A percentile compares a stretch with the other conserved stretches of the same genome.
Evolutionary conservation across 1,284 basidiomycete genomes (phyloP).

Genomic region (Trichosporon ovoides): DNA sequence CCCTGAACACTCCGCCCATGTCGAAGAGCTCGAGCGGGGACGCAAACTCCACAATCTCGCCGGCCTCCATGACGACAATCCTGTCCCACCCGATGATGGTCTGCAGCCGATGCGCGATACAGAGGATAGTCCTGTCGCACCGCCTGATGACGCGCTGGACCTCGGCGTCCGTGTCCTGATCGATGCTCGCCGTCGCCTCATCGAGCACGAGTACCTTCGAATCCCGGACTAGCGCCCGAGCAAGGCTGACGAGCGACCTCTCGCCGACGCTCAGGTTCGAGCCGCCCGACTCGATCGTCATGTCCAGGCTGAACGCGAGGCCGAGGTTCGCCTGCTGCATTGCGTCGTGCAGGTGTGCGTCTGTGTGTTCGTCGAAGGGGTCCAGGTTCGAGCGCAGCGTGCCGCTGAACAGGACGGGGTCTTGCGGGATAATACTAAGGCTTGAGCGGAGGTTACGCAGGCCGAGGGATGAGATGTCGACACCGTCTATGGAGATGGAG

Average conservation of each 20-base stretch:
- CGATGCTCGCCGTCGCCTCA: slow-evolving; percentile 55
- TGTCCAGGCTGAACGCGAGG: not conserved
- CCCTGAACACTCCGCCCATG: slow-evolving; percentile 39
- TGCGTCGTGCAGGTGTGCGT: slow-evolving; percentile 74
- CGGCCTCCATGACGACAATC: slow-evolving; percentile 69
- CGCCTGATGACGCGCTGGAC: slow-evolving; percentile 62
- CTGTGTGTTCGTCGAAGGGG: slow-evolving; percentile 67
- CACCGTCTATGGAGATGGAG: slow-evolving; percentile 45
- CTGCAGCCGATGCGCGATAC: slow-evolving; percentile 71
- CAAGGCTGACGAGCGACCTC: slow-evolving; percentile 55
- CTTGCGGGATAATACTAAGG: slow-evolving; percentile 74
- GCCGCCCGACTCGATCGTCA: not conserved
- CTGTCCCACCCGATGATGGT: slow-evolving; percentile 70
- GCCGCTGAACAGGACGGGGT: slow-evolving; percentile 60
- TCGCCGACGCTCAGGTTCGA: slow-evolving; percentile 12
- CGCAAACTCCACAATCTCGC: slow-evolving; percentile 51
- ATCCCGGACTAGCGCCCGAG: slow-evolving; percentile 63
- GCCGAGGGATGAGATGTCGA: slow-evolving; percentile 52
- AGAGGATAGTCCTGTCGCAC: slow-evolving; percentile 68
- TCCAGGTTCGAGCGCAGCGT: slow-evolving; percentile 59
- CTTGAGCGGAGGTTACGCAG: slow-evolving; percentile 50
- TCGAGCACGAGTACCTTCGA: slow-evolving; percentile 63
- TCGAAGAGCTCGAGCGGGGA: slow-evolving; percentile 24
- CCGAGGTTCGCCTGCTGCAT: slow-evolving; percentile 71
- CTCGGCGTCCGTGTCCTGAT: slow-evolving; percentile 69